These are phyloP conservation scores for Ochetophila trinervis DNA, from an alignment of 306 rosid genomes.

Conservation along the genomic window DNA sequence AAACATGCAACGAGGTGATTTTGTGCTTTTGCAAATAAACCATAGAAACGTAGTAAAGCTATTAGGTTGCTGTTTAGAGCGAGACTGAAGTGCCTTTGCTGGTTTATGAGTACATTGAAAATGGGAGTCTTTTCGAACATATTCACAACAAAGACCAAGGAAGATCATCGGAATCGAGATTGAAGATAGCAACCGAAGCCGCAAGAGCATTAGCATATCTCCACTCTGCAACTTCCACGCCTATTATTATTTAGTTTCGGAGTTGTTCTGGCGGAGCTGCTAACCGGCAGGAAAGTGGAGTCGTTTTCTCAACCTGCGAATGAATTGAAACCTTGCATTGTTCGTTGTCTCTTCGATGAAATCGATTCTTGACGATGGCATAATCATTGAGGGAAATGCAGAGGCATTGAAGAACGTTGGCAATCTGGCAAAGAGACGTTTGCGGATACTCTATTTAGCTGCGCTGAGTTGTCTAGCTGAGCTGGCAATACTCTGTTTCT, in stretches of 20 bases:
- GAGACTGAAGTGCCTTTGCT: slow-evolving; percentile 18
- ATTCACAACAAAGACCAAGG: background rate
- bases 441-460: too few relatives aligned
- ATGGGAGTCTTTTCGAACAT: slow-evolving; percentile 20
- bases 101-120: slow-evolving; percentile 14
- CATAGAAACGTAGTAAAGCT: slow-evolving; percentile 28
- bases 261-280: slow-evolving; percentile 26
- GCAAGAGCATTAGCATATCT: slow-evolving; percentile 26
- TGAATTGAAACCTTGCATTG: background rate
- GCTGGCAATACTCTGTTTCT: too few relatives aligned
- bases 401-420: background rate
- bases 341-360: background rate
- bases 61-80: slow-evolving; percentile 30
- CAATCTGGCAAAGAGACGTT: background rate
- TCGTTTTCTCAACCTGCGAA: background rate
- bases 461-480: too few relatives aligned
- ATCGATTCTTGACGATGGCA: background rate
- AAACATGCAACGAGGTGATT: slow-evolving; percentile 21
- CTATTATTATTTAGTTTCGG: slow-evolving; percentile 28
- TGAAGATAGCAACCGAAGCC: slow-evolving; percentile 21
- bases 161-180: slow-evolving; percentile 7
- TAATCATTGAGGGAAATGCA: background rate
- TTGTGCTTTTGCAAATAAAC: slow-evolving; percentile 26
- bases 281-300: slow-evolving; percentile 9
- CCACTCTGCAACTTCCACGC: slow-evolving; percentile 10